Base-by-base conservation (phyloP, 2,329 filamentous ascomycete species). In the Neofusicoccum laricinum region DNA sequence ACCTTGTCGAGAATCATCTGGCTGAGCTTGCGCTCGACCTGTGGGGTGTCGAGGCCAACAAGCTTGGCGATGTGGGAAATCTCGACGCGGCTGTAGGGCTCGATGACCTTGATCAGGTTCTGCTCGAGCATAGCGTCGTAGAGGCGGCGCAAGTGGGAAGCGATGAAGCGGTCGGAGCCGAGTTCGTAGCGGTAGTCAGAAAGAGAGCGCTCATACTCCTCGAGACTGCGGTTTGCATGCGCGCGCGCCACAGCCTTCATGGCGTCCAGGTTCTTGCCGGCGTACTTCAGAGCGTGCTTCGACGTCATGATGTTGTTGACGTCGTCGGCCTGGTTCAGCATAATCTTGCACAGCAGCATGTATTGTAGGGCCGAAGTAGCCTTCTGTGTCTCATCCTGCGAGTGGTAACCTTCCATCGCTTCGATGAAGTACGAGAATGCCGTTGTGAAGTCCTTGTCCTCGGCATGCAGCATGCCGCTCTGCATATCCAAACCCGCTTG, bases 1-100 rank as follows among this genome's bases (percentile, higher is more conserved):
- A 98, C 92, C 84, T 97, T 97, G 82, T 99, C 95, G 66, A 99
- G 85, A 74, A 99, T 99, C 96, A 99, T 99, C 85, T 99, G 96
- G 50, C 92, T 96, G 68, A 99, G 85, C 85, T 99, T 99, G 72
- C 93, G 88, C 86, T 99, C 96, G 66, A 99, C 95, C 82, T 98
- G 94, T 78, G 92, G 90, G 30, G 92, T 96, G 77, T 98, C 95
- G 67, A 99, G 85, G 43, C 94, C 93, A 61, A 99, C 95, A 90
- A 98, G 96, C 83, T 95, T 93, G 70, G 95, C 94, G 72, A 99
- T 92, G 77, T 99, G 95, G 71, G 90, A 90, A 72, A 99, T 96
- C 81, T 99, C 95, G 62, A 99, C 95, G 67, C 93, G 88, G 73
- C 92, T 96, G 82, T 98, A 99, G 21, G 95, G 95, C 84, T 99